Evolutionary conservation across 192 early-diverging fungal genomes (phyloP).

Genomic region (Geranomyces michiganensis): DNA sequence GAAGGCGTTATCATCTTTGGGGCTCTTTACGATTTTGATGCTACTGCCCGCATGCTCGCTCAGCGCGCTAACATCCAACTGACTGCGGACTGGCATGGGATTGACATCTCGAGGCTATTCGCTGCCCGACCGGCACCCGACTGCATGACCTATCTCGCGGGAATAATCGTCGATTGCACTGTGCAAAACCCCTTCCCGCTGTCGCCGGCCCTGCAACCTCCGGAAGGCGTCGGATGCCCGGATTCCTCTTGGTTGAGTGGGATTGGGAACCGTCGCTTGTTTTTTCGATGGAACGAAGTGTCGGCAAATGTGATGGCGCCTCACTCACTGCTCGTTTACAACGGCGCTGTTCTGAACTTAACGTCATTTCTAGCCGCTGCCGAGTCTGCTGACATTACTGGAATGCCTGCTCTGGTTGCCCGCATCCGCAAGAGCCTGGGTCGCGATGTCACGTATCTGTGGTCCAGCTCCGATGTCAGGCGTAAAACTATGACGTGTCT

Average conservation of each 20-base stretch:
- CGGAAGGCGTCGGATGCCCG: conserved; percentile 12
- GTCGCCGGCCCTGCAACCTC: conserved; percentile 26
- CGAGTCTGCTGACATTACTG: neutral
- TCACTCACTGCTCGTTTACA: conserved; percentile 47
- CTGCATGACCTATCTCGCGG: conserved; percentile 20
- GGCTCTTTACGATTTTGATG: conserved; percentile 40
- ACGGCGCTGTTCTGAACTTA: conserved; percentile 52
- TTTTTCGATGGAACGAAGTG: conserved; percentile 49
- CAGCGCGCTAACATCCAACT: conserved; percentile 14
- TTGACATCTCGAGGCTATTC: conserved; percentile 45
- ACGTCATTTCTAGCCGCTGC: conserved; percentile 30
- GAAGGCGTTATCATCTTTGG: conserved; percentile 39
- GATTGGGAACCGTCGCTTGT: conserved; percentile 33
- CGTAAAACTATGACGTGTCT: conserved; percentile 41
- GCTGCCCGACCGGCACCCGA: conserved; percentile 3
- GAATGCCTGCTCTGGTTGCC: neutral
- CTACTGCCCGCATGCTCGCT: conserved; percentile 20
- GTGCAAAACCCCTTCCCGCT: conserved; percentile 37
- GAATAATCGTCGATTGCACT: conserved; percentile 19
- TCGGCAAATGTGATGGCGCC: conserved; percentile 28
- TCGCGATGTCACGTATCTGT: conserved; percentile 40
- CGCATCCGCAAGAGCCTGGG: conserved; percentile 22
- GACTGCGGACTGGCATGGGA: conserved; percentile 41
- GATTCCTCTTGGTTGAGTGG: conserved; percentile 13
- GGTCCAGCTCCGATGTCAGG: conserved; percentile 10